Evolutionary conservation across 371 early-diverging fungal genomes (phyloP).

Genomic region (Saksenaea oblongispora): DNA sequence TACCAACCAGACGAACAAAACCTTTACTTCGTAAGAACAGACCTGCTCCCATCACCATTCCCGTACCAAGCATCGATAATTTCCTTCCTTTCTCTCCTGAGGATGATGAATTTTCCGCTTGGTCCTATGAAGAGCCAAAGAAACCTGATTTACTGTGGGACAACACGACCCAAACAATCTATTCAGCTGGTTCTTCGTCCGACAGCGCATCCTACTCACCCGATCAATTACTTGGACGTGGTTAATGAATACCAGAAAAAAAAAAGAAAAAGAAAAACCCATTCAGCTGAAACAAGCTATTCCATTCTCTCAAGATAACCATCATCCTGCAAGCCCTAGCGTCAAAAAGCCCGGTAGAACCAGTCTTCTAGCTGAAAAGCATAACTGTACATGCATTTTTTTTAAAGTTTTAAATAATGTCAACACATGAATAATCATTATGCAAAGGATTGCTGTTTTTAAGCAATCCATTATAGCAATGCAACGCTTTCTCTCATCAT

Average conservation of each 20-base stretch:
- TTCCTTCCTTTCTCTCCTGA: conserved; percentile 5
- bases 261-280: too few relatives aligned
- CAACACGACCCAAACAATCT: conserved; percentile 14
- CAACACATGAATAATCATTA: too few relatives aligned
- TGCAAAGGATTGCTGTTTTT: too few relatives aligned
- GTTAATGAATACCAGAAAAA: neutral
- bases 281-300: too few relatives aligned
- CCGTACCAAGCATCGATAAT: neutral
- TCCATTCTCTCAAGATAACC: too few relatives aligned
- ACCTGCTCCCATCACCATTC: conserved; percentile 22
- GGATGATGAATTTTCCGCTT: conserved; percentile 17
- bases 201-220: neutral
- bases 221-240: neutral
- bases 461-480: too few relatives aligned
- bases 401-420: too few relatives aligned
- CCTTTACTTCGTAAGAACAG: conserved; percentile 19
- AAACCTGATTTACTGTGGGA: conserved; percentile 19
- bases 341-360: too few relatives aligned
- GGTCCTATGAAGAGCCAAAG: conserved; percentile 20
- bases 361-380: too few relatives aligned
- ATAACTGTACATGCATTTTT: too few relatives aligned
- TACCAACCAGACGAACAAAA: conserved; percentile 6
- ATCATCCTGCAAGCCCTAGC: too few relatives aligned
- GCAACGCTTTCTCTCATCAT: too few relatives aligned
- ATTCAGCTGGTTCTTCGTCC: neutral